phyloP scores from a whole-genome alignment of 768 basidiomycete genomes.

The Psilocybe cubensis region DNA sequence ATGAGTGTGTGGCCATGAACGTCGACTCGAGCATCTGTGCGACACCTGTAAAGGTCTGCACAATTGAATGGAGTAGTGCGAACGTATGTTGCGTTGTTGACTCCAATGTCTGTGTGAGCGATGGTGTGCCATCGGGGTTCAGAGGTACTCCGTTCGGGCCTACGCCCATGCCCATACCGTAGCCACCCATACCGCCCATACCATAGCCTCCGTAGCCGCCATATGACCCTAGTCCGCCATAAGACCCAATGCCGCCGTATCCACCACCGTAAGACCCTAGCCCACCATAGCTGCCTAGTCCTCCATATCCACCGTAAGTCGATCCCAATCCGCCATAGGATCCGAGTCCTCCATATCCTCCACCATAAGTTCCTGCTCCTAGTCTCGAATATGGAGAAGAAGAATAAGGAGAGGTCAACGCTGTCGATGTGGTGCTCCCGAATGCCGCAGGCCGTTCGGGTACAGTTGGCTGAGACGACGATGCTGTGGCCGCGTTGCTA shows the following conservation, averaged over 20 bases:
- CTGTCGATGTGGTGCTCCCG: slow-evolving; percentile 36
- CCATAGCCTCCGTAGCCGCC: slow-evolving; percentile 39
- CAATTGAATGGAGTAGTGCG: slow-evolving; percentile 89
- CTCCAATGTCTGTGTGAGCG: slow-evolving; percentile 88
- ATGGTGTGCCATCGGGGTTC: slow-evolving; percentile 53
- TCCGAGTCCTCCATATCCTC: slow-evolving; percentile 15
- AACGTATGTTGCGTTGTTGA: slow-evolving; percentile 92
- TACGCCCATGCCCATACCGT: slow-evolving; percentile 35
- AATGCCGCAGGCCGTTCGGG: slow-evolving; percentile 69
- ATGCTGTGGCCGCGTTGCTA: slow-evolving; percentile 14
- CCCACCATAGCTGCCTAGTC: slow-evolving; percentile 36
- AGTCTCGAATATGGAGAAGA: slow-evolving; percentile 48
- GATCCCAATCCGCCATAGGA: slow-evolving; percentile 16
- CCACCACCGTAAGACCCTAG: slow-evolving; percentile 25
- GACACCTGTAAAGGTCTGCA: slow-evolving; percentile 92
- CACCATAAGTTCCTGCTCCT: slow-evolving; percentile 23
- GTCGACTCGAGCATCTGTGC: slow-evolving; percentile 98
- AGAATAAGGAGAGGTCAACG: slow-evolving; percentile 36
- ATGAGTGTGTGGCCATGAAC: slow-evolving; percentile 96
- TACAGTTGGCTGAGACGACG: slow-evolving; percentile 42
- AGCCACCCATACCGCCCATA: slow-evolving; percentile 29
- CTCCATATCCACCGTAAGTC: slow-evolving; percentile 2
- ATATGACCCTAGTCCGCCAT: slow-evolving; percentile 39
- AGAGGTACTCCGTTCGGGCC: slow-evolving; percentile 47
- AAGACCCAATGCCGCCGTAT: slow-evolving; percentile 24